phyloP scores from a whole-genome alignment of 2,329 filamentous ascomycete genomes.

The Fusarium falciforme region DNA sequence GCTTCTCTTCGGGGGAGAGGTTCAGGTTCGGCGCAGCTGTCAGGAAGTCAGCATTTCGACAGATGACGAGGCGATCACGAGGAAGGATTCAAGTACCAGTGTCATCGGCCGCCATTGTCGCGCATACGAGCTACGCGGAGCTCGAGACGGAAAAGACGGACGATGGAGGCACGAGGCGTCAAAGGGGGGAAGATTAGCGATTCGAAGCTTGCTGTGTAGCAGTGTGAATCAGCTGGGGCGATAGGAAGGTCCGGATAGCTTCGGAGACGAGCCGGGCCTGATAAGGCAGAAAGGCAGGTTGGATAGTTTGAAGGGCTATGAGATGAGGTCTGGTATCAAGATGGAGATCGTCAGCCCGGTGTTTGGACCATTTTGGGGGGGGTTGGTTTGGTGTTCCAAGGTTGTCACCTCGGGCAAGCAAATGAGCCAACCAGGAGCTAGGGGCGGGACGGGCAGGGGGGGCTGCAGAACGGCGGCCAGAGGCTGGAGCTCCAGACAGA shows the following conservation, averaged over 20 bases:
- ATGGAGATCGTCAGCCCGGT: slow-evolving; percentile 38
- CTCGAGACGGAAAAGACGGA: slow-evolving; percentile 37
- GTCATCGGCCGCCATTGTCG: slow-evolving; percentile 45
- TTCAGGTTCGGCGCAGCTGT: slow-evolving; percentile 78
- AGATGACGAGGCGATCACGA: background rate
- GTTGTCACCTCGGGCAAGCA: slow-evolving; percentile 34
- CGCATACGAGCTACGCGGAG: slow-evolving; percentile 44
- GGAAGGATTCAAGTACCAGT: slow-evolving; percentile 29
- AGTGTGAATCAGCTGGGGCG: background rate
- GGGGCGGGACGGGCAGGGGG: slow-evolving; percentile 21
- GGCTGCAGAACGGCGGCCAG: slow-evolving; percentile 3
- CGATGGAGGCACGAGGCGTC: slow-evolving; percentile 25
- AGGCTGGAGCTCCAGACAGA: slow-evolving; percentile 28
- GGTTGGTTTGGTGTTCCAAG: slow-evolving; percentile 34
- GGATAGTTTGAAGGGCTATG: slow-evolving; percentile 23
- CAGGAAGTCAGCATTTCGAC: slow-evolving; percentile 26
- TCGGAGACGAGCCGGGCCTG: slow-evolving; percentile 19
- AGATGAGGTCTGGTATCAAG: slow-evolving; percentile 10
- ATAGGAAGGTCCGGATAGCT: slow-evolving; percentile 7
- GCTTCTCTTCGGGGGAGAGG: slow-evolving; percentile 91
- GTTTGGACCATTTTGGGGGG: slow-evolving; percentile 39
- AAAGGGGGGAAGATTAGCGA: slow-evolving; percentile 14
- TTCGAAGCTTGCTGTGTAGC: slow-evolving; percentile 2
- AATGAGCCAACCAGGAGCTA: slow-evolving; percentile 42
- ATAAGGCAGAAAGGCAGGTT: slow-evolving; percentile 14